These are phyloP conservation scores for Musa schizocarpa DNA, from an alignment of 176 grass and related monocot genomes.

Conservation along the genomic window DNA sequence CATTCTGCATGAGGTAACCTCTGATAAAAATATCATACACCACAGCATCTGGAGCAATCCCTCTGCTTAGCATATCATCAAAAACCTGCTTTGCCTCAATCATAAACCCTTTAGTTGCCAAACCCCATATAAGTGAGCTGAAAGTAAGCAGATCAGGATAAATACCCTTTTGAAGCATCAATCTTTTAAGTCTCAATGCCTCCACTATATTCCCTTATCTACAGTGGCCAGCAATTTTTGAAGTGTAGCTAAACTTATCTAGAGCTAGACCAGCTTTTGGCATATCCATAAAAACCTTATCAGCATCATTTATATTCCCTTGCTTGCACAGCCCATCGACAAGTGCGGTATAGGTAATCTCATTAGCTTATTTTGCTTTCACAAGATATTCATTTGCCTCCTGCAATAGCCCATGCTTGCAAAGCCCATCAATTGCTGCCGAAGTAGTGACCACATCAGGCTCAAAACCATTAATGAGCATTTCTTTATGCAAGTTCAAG, in stretches of 20 bases:
- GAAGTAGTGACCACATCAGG: constrained; percentile 7
- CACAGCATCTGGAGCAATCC: constrained; percentile 4
- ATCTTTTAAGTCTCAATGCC: constrained; percentile 8
- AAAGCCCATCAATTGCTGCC: constrained; percentile 7
- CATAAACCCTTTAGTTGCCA: constrained; percentile 15
- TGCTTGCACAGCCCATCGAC: constrained; percentile 16
- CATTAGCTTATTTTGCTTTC: constrained; percentile 8
- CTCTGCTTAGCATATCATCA: constrained; percentile 21
- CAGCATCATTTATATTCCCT: constrained; percentile 6
- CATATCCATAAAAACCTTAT: constrained; percentile 4
- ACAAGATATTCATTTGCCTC: constrained; percentile 9
- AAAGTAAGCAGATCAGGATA: constrained; percentile 13
- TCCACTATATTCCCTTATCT: constrained; percentile 17
- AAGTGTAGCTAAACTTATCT: constrained; percentile 9
- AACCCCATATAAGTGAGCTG: constrained; percentile 13
- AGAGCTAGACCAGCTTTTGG: constrained; percentile 1
- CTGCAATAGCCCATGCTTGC: constrained; percentile 9
- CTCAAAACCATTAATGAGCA: background rate
- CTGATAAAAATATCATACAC: constrained; percentile 16
- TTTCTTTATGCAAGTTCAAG: constrained; percentile 8
- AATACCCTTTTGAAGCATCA: constrained; percentile 10
- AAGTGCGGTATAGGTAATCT: constrained; percentile 5
- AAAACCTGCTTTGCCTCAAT: constrained; percentile 23
- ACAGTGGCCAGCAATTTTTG: constrained; percentile 8
- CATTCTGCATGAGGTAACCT: constrained; percentile 8